Base-by-base conservation (phyloP, 176 grass and related monocot genomes). In the Aechmea fasciata region DNA sequence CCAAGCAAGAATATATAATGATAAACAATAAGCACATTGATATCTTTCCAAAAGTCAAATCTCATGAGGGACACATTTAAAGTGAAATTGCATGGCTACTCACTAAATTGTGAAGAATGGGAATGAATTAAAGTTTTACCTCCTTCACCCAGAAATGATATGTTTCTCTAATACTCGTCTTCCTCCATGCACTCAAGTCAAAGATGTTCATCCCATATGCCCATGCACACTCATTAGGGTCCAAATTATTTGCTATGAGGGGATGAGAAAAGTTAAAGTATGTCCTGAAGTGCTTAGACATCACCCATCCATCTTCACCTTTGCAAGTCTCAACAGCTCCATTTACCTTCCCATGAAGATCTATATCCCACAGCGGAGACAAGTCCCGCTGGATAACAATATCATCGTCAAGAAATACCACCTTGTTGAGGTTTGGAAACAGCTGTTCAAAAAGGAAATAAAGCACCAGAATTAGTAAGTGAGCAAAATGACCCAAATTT, bases 221-320 rank as follows among this genome's bases (percentile, higher is more conserved):
- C 93, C 93, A 97, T 50, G 93, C 93, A 89, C 93, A 97, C 25
- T 97, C 93, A 52, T 69, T 57, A 66, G 88, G 83, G 68, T 97
- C 84, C 20, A 97, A 97, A 57, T 83, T 92, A 66, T 83, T 89
- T 14, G 73, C 78, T 17, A 97, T 85, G 71, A 92, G 79, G 12
- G 89, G 93, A 63, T 97, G 93, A 18, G 93, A 87, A 64, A 97
- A 97, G 71, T 97, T 97, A 26, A 97, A 97, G 75, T 92, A 97
- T 88, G 91, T 97, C 66, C 82, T 92, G 77, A 97, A 97, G 65
- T 13, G 81, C 72, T 92, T 97, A 22, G 88, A 89, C 93, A 97
- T 97, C 69, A 97, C 93, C 93, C 89, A 90, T 68, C 19, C 77
- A 67, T 97, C 93, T 79, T 79, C 83, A 73, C 86, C 93, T 84